These are phyloP conservation scores for Plasmodium cynomolgi DNA, from an alignment of 169 alveolate genomes.

Conservation along the genomic window DNA sequence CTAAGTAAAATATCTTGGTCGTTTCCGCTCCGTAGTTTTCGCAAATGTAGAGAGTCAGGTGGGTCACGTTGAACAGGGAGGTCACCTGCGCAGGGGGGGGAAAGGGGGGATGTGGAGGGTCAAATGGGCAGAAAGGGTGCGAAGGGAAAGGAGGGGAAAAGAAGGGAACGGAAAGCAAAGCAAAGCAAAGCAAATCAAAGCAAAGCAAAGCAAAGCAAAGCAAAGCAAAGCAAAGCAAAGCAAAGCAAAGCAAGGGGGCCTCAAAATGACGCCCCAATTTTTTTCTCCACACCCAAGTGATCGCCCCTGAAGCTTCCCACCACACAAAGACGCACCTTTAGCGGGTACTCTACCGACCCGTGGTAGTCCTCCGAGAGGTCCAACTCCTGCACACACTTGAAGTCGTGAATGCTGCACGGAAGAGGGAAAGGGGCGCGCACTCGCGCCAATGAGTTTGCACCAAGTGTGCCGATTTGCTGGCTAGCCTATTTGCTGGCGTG, in stretches of 20 bases:
- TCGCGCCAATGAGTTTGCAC: not conserved
- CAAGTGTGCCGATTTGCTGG: not conserved
- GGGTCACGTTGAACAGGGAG: conserved; percentile 80
- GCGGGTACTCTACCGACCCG: conserved; percentile 85
- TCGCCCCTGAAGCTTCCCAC: not conserved
- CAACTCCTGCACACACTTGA: conserved; percentile 80
- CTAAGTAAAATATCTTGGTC: conserved; percentile 79
- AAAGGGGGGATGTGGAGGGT: not conserved
- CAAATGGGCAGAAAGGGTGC: not conserved
- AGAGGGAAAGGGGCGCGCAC: not conserved
- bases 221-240: no score
- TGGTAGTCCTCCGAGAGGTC: conserved; percentile 83
- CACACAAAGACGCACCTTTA: conserved; percentile 67
- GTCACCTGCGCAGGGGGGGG: conserved; percentile 75
- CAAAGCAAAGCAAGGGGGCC: no score
- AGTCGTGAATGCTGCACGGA: conserved; percentile 76
- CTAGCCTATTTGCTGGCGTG: no score
- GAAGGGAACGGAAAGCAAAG: not conserved
- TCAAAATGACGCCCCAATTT: not conserved
- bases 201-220: not conserved
- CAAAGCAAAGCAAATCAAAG: not conserved
- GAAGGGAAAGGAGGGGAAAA: not conserved
- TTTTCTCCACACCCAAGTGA: no score
- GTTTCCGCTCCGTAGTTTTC: conserved; percentile 80
- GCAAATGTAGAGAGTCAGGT: conserved; percentile 79